These are phyloP conservation scores for Mortierella antarctica DNA, from an alignment of 192 early-diverging fungal species.

Conservation along the genomic window DNA sequence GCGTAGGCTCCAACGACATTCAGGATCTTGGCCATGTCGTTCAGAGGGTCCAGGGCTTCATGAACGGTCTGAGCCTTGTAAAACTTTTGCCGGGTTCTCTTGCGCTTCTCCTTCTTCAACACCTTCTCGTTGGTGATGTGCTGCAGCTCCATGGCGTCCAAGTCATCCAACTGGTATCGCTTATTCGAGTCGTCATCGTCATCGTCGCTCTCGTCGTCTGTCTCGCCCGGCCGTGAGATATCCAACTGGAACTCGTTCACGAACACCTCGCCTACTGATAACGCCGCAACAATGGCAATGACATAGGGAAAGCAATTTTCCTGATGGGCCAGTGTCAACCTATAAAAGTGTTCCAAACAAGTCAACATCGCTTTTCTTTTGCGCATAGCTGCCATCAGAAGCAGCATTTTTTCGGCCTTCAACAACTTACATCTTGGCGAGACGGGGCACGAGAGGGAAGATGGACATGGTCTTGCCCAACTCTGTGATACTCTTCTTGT, in stretches of 20 bases:
- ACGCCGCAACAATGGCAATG: conserved; percentile 90
- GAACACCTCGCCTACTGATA: conserved; percentile 96
- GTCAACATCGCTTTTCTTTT: too few relatives aligned
- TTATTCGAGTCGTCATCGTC: conserved; percentile 55
- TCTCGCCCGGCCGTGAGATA: conserved; percentile 64
- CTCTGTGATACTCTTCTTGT: conserved; percentile 78
- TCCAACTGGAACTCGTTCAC: conserved; percentile 77
- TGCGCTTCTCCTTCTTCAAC: conserved; percentile 68
- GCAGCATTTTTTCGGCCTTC: neutral
- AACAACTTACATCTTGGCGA: conserved; percentile 79
- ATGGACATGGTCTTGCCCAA: conserved; percentile 89
- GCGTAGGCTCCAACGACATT: conserved; percentile 92
- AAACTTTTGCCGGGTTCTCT: conserved; percentile 71
- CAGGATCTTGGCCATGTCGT: conserved; percentile 89
- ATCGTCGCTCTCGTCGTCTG: conserved; percentile 64
- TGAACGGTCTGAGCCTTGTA: conserved; percentile 79
- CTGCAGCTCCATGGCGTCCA: conserved; percentile 62
- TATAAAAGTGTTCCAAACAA: conserved; percentile 37
- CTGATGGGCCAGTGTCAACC: conserved; percentile 91
- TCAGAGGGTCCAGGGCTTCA: conserved; percentile 79
- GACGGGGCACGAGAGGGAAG: conserved; percentile 93
- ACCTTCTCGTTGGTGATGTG: conserved; percentile 69
- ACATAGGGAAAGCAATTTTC: conserved; percentile 86
- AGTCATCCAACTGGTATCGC: conserved; percentile 25
- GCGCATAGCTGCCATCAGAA: too few relatives aligned